phyloP scores from a whole-genome alignment of 1,139 yeast genomes.

The Taphrina wiesneri region DNA sequence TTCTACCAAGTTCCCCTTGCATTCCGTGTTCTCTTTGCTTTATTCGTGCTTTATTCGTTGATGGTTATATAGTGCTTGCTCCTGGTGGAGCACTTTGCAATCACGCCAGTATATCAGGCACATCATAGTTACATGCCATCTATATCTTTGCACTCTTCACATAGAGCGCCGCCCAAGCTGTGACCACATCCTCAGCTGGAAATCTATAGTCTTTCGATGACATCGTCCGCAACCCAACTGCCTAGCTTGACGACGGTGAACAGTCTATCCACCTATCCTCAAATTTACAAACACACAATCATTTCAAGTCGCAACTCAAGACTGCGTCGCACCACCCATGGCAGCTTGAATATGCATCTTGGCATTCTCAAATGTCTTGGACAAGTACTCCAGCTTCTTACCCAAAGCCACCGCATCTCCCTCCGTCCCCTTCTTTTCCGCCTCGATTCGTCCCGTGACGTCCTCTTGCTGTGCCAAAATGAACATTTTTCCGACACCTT shows the following conservation, averaged over 20 bases:
- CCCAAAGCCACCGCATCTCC: conserved; percentile 20
- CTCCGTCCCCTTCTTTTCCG: conserved; percentile 24
- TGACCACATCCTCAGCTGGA: too few relatives aligned
- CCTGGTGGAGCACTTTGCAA: neutral
- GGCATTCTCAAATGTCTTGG: conserved; percentile 33
- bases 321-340: neutral
- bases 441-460: conserved; percentile 3
- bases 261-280: too few relatives aligned
- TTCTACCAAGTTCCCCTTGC: neutral
- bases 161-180: too few relatives aligned
- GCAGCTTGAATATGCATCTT: conserved; percentile 24
- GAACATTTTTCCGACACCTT: conserved; percentile 32
- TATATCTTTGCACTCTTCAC: too few relatives aligned
- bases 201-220: too few relatives aligned
- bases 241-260: too few relatives aligned
- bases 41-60: neutral
- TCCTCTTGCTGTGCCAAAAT: conserved; percentile 8
- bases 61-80: neutral
- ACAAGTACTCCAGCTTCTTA: conserved; percentile 26
- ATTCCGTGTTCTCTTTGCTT: neutral
- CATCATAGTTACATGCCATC: too few relatives aligned
- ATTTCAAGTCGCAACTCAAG: too few relatives aligned
- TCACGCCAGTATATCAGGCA: too few relatives aligned
- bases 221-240: too few relatives aligned
- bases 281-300: too few relatives aligned